phyloP scores from a whole-genome alignment of 306 rosid genomes.

The Casuarina equisetifolia region DNA sequence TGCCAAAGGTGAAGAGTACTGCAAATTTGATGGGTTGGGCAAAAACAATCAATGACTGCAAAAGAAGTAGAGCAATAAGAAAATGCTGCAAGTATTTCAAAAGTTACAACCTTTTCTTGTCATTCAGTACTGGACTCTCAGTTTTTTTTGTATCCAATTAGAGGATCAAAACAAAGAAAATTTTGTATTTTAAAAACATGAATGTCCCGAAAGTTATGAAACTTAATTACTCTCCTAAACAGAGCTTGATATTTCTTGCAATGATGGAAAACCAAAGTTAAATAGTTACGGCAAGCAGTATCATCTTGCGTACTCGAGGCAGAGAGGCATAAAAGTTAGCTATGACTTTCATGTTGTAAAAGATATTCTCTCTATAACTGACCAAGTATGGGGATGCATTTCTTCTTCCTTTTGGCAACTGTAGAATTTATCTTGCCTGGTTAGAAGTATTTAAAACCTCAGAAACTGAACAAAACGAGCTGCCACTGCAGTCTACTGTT shows the following conservation, averaged over 20 bases:
- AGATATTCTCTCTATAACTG: too few relatives aligned
- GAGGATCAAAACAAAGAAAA: not conserved
- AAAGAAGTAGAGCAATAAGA: conserved; percentile 32
- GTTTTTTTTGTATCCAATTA: not conserved
- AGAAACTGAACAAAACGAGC: not conserved
- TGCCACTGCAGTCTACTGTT: not conserved
- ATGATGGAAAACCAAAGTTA: conserved; percentile 3
- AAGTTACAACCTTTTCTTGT: conserved; percentile 14
- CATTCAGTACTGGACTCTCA: conserved; percentile 2
- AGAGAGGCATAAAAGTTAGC: not conserved
- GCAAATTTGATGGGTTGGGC: conserved; percentile 85
- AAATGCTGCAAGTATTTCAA: conserved; percentile 20
- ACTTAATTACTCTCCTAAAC: not conserved
- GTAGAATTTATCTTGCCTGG: not conserved
- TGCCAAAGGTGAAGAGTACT: conserved; percentile 80
- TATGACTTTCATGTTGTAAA: not conserved
- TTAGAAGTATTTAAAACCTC: not conserved
- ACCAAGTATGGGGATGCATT: too few relatives aligned
- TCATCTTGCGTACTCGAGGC: not conserved
- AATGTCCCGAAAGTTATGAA: not conserved
- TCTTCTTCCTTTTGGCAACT: not conserved
- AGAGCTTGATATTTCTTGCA: not conserved
- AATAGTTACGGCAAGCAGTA: not conserved
- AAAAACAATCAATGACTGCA: conserved; percentile 86
- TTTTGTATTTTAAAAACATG: not conserved